Evolutionary conservation across 805 yeast species (phyloP).

Genomic region (Yarrowia phangngaensis): DNA sequence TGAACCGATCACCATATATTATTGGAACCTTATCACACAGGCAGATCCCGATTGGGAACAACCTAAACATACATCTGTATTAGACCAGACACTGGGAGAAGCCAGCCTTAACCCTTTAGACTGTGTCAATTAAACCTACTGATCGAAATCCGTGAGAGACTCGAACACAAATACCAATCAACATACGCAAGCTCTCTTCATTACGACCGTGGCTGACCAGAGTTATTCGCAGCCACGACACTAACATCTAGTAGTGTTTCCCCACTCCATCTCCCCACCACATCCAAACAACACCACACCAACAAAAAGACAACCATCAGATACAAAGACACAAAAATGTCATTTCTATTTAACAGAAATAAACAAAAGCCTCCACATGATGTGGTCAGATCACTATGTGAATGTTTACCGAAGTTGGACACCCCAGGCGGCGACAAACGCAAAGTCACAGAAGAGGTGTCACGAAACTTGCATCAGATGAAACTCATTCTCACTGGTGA

Average conservation of each 20-base stretch:
- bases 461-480: conserved; percentile 56
- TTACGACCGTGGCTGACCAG: too few species aligned
- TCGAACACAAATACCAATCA: too few species aligned
- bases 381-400: conserved; percentile 68
- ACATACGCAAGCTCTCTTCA: too few species aligned
- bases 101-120: not conserved
- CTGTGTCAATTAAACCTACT: too few species aligned
- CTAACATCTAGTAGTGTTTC: too few species aligned
- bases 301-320: not conserved
- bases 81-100: too few species aligned
- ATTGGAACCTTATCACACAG: conserved; percentile 21
- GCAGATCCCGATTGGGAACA: conserved; percentile 21
- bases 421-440: conserved; percentile 40
- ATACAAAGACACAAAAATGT: conserved; percentile 47
- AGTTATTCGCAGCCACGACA: too few species aligned
- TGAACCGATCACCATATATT: too few species aligned
- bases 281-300: not conserved
- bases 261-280: not conserved
- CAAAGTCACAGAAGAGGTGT: conserved; percentile 39
- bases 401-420: conserved; percentile 55
- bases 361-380: conserved; percentile 89
- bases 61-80: conserved; percentile 26
- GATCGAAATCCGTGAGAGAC: too few species aligned
- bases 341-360: conserved; percentile 78
- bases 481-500: conserved; percentile 67